phyloP scores from a whole-genome alignment of 169 alveolate genomes.

The Toxoplasma gondii region DNA sequence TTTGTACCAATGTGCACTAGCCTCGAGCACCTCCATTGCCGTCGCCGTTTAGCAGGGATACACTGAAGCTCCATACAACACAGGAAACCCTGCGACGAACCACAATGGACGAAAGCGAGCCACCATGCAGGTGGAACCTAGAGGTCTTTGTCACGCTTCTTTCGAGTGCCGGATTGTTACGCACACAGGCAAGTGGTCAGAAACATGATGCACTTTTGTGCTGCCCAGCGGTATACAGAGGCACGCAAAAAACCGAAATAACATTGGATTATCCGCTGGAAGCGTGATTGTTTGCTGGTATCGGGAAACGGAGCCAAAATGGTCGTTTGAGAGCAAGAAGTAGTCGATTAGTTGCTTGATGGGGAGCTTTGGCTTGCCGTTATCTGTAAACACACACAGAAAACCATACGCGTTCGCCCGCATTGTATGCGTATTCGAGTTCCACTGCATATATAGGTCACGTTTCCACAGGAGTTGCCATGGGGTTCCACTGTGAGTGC shows the following conservation, averaged over 20 bases:
- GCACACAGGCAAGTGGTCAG: conserved; percentile 70
- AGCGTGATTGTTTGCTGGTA: conserved; percentile 62
- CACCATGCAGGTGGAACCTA: not conserved
- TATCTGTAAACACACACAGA: conserved; percentile 49
- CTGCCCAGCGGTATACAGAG: conserved; percentile 59
- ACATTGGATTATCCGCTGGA: conserved; percentile 57
- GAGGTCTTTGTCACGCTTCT: not conserved
- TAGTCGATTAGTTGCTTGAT: conserved; percentile 63
- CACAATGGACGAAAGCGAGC: too few species aligned
- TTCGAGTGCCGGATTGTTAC: conserved; percentile 51
- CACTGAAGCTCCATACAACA: too few species aligned
- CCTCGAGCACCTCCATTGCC: too few species aligned
- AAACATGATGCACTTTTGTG: conserved; percentile 54
- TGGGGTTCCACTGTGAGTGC: not conserved
- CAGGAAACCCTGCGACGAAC: too few species aligned
- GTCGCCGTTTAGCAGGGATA: too few species aligned
- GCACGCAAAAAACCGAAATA: conserved; percentile 46
- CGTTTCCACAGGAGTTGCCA: not conserved
- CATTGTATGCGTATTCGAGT: not conserved
- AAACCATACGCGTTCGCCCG: not conserved
- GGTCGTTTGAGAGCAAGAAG: conserved; percentile 63
- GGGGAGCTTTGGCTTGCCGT: conserved; percentile 57
- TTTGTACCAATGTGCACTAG: too few species aligned
- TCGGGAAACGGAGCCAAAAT: conserved; percentile 64
- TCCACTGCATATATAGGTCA: not conserved